These are phyloP conservation scores for Amphibolis antarctica DNA, from an alignment of 106 monocot species.

Conservation along the genomic window DNA sequence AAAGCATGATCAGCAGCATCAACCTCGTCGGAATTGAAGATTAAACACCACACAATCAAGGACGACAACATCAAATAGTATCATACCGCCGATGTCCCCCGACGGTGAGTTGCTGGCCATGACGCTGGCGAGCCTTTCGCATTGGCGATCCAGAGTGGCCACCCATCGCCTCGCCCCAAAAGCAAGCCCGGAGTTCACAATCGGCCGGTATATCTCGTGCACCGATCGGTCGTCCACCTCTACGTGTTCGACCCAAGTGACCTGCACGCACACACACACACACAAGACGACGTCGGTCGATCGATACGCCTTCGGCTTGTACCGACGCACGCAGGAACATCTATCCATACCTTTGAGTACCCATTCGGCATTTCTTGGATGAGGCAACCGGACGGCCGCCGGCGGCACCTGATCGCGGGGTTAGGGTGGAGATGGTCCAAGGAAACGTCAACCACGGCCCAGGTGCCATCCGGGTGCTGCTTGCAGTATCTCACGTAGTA, in stretches of 20 bases:
- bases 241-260: slow-evolving; percentile 90
- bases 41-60: background rate
- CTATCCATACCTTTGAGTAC: slow-evolving; percentile 62
- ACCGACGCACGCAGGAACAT: background rate
- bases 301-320: background rate
- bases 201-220: slow-evolving; percentile 57
- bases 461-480: slow-evolving; percentile 66
- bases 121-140: slow-evolving; percentile 70
- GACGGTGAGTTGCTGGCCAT: slow-evolving; percentile 60
- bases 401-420: slow-evolving; percentile 36
- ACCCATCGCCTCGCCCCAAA: slow-evolving; percentile 91
- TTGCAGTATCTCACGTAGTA: slow-evolving; percentile 90
- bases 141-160: slow-evolving; percentile 68
- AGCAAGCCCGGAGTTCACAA: slow-evolving; percentile 74
- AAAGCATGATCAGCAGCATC: too few relatives aligned
- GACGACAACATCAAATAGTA: background rate
- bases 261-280: slow-evolving; percentile 14
- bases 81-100: slow-evolving; percentile 50
- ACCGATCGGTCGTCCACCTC: slow-evolving; percentile 75
- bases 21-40: background rate
- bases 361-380: slow-evolving; percentile 99
- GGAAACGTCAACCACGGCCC: slow-evolving; percentile 94
- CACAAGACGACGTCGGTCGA: background rate
- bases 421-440: slow-evolving; percentile 59
- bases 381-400: slow-evolving; percentile 83